Conservation (phyloP, 2,329 filamentous ascomycete species). For the Alternaria sp. region DNA sequence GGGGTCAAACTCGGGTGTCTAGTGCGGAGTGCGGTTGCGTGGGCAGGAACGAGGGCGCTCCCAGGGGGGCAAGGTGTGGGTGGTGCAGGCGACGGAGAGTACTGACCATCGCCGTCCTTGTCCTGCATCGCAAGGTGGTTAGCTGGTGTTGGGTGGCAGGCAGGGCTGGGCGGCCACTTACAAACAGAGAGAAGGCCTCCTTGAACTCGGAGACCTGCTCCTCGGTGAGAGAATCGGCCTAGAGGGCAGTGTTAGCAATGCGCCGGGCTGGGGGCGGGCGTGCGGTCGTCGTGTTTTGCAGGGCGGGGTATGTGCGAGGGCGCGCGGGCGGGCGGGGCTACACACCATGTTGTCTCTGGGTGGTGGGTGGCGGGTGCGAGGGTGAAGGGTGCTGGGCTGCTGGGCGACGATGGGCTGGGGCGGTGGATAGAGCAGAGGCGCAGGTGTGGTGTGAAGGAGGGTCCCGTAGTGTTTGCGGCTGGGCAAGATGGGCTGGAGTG, state of each 20-base stretch:
- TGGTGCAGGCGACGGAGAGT: constrained; percentile 1
- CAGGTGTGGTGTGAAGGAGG: constrained; percentile 26
- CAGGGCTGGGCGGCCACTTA: constrained; percentile 63
- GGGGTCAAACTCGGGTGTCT: constrained; percentile 3
- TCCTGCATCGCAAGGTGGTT: constrained; percentile 52
- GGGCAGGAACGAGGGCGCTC: background rate
- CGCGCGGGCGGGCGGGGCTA: constrained; percentile 34
- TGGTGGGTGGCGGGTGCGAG: constrained; percentile 5
- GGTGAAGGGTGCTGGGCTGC: background rate
- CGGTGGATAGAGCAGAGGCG: constrained; percentile 17
- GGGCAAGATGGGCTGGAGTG: constrained; percentile 30
- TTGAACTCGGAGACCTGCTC: constrained; percentile 99
- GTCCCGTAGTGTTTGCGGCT: constrained; percentile 36
- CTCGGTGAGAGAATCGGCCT: constrained; percentile 99
- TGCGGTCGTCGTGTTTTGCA: constrained; percentile 38
- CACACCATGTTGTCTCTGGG: constrained; percentile 46
- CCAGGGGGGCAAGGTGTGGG: background rate
- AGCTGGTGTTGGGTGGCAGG: constrained; percentile 22
- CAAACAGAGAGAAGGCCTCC: constrained; percentile 99
- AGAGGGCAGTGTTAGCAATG: constrained; percentile 36
- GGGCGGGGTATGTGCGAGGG: constrained; percentile 44
- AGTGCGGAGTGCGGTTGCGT: background rate
- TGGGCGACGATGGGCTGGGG: background rate
- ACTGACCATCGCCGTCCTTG: constrained; percentile 65
- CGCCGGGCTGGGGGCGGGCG: constrained; percentile 8